A percentile compares a stretch with the other conserved stretches of the same genome.
Conservation (phyloP, 495 filamentous ascomycete species). For the Penicillium bovifimosum region DNA sequence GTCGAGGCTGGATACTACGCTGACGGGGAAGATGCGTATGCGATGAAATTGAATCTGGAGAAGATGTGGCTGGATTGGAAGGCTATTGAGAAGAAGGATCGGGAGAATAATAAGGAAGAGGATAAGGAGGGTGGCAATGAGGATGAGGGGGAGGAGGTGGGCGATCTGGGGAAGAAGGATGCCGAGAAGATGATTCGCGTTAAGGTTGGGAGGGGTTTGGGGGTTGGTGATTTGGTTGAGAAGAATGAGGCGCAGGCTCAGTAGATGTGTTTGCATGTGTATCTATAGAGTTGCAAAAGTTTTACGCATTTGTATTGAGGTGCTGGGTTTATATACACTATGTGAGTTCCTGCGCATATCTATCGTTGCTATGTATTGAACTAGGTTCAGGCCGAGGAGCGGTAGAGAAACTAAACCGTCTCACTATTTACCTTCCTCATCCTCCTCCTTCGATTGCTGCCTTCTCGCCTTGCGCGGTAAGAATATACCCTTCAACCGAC, state of each 20-base stretch:
- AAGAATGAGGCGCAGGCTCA: slow-evolving; percentile 52
- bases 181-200: slow-evolving; percentile 55
- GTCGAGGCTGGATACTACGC: slow-evolving; percentile 95
- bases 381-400: not conserved
- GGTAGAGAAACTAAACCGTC: not conserved
- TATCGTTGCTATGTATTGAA: no score
- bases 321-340: no score
- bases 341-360: no score
- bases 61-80: slow-evolving; percentile 49
- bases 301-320: not conserved
- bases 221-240: slow-evolving; percentile 83
- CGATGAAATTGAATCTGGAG: slow-evolving; percentile 81
- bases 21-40: slow-evolving; percentile 93
- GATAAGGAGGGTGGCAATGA: slow-evolving; percentile 22
- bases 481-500: slow-evolving; percentile 20
- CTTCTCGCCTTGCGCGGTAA: slow-evolving; percentile 21
- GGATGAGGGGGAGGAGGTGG: slow-evolving; percentile 46
- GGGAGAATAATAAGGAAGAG: slow-evolving; percentile 36
- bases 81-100: slow-evolving; percentile 38
- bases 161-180: slow-evolving; percentile 46
- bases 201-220: slow-evolving; percentile 73
- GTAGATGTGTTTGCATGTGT: not conserved
- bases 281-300: slow-evolving; percentile 1
- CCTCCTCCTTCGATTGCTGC: slow-evolving; percentile 11
- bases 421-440: slow-evolving; percentile 7